Evolutionary conservation across 2,329 filamentous ascomycete genomes (phyloP).

Genomic region (Didymella glomerata): DNA sequence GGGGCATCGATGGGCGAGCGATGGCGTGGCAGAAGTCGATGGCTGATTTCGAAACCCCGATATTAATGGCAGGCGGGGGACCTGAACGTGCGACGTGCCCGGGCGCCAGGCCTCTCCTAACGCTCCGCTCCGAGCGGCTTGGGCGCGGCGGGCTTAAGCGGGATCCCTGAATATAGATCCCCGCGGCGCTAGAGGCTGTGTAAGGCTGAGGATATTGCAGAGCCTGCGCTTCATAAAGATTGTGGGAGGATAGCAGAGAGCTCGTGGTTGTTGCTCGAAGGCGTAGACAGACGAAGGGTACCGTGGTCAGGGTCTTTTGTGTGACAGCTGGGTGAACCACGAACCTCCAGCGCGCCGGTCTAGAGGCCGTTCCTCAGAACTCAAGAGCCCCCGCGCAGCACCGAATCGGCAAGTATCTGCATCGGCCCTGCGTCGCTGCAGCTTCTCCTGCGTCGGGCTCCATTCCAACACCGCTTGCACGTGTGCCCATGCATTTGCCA

Average conservation of each 20-base stretch:
- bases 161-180: slow-evolving; percentile 21
- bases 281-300: neutral
- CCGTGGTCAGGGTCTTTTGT: slow-evolving; percentile 1
- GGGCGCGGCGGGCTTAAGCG: slow-evolving; percentile 15
- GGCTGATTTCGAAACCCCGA: slow-evolving; percentile 28
- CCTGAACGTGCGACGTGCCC: slow-evolving; percentile 24
- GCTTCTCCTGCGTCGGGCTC: slow-evolving; percentile 17
- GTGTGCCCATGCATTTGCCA: neutral
- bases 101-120: neutral
- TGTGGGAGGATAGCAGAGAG: neutral
- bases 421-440: slow-evolving; percentile 17
- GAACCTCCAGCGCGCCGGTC: neutral
- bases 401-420: slow-evolving; percentile 9
- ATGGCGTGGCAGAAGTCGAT: slow-evolving; percentile 22
- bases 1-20: slow-evolving; percentile 42
- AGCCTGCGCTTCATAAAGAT: neutral
- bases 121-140: slow-evolving; percentile 19
- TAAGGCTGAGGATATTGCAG: slow-evolving; percentile 10
- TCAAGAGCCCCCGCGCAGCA: slow-evolving; percentile 7
- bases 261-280: neutral
- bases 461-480: slow-evolving; percentile 5
- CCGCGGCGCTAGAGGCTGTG: slow-evolving; percentile 16
- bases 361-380: slow-evolving; percentile 8
- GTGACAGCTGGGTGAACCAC: slow-evolving; percentile 6
- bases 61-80: slow-evolving; percentile 25